phyloP scores from a whole-genome alignment of 176 grass and related monocot genomes.

The Urochloa ruziziensis region DNA sequence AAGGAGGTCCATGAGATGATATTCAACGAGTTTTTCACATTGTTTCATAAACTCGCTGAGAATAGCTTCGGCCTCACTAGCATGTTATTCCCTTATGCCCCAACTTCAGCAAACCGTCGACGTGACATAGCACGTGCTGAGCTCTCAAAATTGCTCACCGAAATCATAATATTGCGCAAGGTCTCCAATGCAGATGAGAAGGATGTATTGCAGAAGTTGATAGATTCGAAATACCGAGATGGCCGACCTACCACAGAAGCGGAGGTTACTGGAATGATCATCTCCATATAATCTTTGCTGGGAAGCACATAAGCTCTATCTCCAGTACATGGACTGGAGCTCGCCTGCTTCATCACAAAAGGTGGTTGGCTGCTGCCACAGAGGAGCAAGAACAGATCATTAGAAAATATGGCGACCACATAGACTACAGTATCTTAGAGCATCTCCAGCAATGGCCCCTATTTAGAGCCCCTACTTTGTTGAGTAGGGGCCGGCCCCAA shows the following conservation, averaged over 20 bases:
- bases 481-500: too few species aligned
- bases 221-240: conserved; percentile 48
- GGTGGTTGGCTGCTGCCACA: too few species aligned
- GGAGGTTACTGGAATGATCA: conserved; percentile 33
- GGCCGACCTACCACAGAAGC: conserved; percentile 29
- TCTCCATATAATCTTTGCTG: conserved; percentile 41
- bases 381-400: too few species aligned
- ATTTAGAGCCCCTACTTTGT: too few species aligned
- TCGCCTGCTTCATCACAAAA: too few species aligned
- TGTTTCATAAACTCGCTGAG: conserved; percentile 36
- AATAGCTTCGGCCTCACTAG: conserved; percentile 26
- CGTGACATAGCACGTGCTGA: conserved; percentile 39
- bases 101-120: conserved; percentile 6
- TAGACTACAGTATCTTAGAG: too few species aligned
- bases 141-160: conserved; percentile 36
- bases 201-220: conserved; percentile 50
- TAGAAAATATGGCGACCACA: too few species aligned
- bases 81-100: conserved; percentile 53
- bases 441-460: too few species aligned
- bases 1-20: conserved; percentile 48
- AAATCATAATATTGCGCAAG: conserved; percentile 45
- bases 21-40: conserved; percentile 34
- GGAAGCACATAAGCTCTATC: conserved; percentile 38
- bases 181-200: neutral
- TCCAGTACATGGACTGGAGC: too few species aligned